Percentiles rank a stretch among this genome's conserved stretches.
phyloP scores from a whole-genome alignment of 2,329 filamentous ascomycete genomes.

The Fusarium torreyae region DNA sequence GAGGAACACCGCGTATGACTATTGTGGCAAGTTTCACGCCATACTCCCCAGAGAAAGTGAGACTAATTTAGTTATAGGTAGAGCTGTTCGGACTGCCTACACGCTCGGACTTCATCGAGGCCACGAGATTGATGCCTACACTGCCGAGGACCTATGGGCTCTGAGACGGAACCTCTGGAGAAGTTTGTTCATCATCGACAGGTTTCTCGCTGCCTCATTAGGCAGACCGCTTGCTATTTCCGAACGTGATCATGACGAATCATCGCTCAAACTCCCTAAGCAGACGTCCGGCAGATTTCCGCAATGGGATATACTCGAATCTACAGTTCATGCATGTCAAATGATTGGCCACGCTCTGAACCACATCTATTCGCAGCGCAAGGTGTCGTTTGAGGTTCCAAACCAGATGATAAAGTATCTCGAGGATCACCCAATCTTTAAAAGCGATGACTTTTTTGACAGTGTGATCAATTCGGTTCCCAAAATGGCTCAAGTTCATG shows the following conservation, averaged over 20 bases:
- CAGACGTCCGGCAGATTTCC: conserved; percentile 37
- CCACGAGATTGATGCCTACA: conserved; percentile 66
- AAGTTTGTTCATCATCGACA: conserved; percentile 75
- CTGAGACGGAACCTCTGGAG: conserved; percentile 73
- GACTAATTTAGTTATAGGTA: conserved; percentile 59
- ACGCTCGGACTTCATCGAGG: conserved; percentile 73
- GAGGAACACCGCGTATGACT: conserved; percentile 74
- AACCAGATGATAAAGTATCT: conserved; percentile 66
- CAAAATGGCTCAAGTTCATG: conserved; percentile 73
- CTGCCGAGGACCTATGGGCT: conserved; percentile 58
- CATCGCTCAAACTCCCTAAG: conserved; percentile 57
- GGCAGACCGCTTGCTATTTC: conserved; percentile 74
- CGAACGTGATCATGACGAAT: conserved; percentile 73
- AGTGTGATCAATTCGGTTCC: conserved; percentile 52
- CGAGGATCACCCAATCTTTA: conserved; percentile 64
- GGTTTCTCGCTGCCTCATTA: conserved; percentile 73
- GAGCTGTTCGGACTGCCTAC: conserved; percentile 75
- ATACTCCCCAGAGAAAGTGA: not conserved
- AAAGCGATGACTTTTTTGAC: conserved; percentile 52
- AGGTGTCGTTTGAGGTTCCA: conserved; percentile 70
- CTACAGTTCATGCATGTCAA: conserved; percentile 70
- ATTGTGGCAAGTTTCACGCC: conserved; percentile 64
- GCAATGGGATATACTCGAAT: conserved; percentile 61
- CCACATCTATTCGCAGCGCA: conserved; percentile 72
- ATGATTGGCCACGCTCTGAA: conserved; percentile 72